These are phyloP conservation scores for Paramecium bursaria DNA, from an alignment of 73 alveolate species.

Conservation along the genomic window DNA sequence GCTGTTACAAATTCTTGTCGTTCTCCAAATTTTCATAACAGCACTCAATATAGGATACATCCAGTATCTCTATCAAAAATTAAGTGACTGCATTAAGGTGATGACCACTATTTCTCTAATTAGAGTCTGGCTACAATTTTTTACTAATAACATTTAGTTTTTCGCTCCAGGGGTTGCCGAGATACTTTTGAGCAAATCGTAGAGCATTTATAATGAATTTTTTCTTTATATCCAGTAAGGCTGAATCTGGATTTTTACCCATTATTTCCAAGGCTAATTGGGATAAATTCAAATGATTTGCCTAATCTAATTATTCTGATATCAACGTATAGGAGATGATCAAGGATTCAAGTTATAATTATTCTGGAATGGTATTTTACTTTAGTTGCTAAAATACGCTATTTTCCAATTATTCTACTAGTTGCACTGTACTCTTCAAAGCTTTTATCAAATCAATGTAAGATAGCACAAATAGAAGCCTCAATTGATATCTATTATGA, in stretches of 20 bases:
- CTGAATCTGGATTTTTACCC: neutral
- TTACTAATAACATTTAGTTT: too few species aligned
- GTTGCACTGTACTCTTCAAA: conserved; percentile 9
- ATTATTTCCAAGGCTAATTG: conserved; percentile 30
- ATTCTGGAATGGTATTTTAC: neutral
- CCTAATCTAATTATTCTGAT: conserved; percentile 11
- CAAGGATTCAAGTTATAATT: neutral
- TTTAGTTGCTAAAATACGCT: conserved; percentile 10
- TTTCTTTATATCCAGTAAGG: conserved; percentile 12
- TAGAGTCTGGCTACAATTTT: too few species aligned
- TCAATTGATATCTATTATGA: neutral
- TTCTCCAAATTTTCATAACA: neutral
- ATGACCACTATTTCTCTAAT: too few species aligned
- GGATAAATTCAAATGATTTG: neutral
- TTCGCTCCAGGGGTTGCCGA: too few species aligned
- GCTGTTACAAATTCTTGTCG: neutral
- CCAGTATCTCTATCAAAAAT: conserved; percentile 19
- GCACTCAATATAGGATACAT: conserved; percentile 20
- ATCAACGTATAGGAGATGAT: conserved; percentile 28
- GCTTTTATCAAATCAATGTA: neutral
- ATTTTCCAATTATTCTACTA: conserved; percentile 10
- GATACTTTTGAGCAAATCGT: conserved; percentile 14
- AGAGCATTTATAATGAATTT: conserved; percentile 23
- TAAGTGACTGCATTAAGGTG: too few species aligned
- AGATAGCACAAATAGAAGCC: neutral